Conservation (phyloP, 768 basidiomycete genomes). For the Suillus weaverae region DNA sequence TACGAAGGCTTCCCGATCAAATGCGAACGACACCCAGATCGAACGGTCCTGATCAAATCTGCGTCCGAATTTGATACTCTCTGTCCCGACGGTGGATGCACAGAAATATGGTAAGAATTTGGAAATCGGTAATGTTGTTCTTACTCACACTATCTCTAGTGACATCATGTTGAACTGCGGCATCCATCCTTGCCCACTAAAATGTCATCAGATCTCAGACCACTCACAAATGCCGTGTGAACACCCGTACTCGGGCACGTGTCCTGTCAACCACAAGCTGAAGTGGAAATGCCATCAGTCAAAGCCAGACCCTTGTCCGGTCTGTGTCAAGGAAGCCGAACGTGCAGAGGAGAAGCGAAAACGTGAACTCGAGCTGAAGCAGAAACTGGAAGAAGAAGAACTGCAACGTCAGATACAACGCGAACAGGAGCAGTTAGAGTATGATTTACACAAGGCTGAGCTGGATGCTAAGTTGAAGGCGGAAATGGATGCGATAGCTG, state of each 20-base stretch:
- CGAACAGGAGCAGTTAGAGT: conserved; percentile 44
- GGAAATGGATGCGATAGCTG: conserved; percentile 35
- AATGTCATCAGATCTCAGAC: conserved; percentile 57
- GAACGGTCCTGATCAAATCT: conserved; percentile 36
- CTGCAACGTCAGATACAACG: conserved; percentile 32
- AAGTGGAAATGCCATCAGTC: conserved; percentile 45
- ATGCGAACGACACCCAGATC: conserved; percentile 56
- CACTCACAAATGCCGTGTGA: conserved; percentile 56
- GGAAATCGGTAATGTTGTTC: not conserved
- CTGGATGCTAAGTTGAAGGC: conserved; percentile 43
- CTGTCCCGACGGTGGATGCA: conserved; percentile 66
- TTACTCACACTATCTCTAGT: conserved; percentile 31
- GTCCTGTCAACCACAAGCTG: conserved; percentile 43
- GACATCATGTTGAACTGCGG: conserved; percentile 49
- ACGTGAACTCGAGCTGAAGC: conserved; percentile 42
- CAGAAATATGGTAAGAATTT: conserved; percentile 51
- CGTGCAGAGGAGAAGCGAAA: conserved; percentile 41
- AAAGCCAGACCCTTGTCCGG: conserved; percentile 37
- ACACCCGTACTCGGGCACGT: conserved; percentile 36
- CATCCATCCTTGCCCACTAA: conserved; percentile 55
- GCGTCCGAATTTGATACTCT: conserved; percentile 50
- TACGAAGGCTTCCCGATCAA: conserved; percentile 59
- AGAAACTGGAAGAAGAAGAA: conserved; percentile 46
- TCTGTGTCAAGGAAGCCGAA: conserved; percentile 48
- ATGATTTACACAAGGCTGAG: conserved; percentile 42